Conservation (phyloP, 2,329 filamentous ascomycete genomes). For the Penicillium sp. region DNA sequence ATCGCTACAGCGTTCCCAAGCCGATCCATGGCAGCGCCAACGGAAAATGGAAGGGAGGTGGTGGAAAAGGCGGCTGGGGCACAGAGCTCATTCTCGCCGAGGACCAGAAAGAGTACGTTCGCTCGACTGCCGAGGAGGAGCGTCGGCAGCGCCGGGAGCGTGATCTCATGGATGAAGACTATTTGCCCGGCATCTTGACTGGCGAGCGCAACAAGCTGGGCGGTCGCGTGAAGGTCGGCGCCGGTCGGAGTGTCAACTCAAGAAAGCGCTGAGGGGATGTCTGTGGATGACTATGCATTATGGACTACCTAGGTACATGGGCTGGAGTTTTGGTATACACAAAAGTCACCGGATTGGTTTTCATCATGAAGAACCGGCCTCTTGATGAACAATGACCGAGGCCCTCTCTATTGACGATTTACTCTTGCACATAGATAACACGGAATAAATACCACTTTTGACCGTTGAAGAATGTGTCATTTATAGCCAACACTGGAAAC, state of each 20-base stretch:
- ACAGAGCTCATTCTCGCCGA: conserved; percentile 79
- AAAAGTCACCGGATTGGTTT: conserved; percentile 18
- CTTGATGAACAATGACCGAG: conserved; percentile 19
- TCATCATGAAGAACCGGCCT: conserved; percentile 11
- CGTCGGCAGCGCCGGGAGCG: conserved; percentile 61
- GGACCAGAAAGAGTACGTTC: conserved; percentile 89
- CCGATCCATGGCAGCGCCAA: conserved; percentile 76
- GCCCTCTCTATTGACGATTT: conserved; percentile 19
- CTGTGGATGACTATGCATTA: conserved; percentile 21
- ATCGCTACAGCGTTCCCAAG: conserved; percentile 90
- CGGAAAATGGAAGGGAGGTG: conserved; percentile 65
- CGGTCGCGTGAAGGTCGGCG: conserved; percentile 74
- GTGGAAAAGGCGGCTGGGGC: conserved; percentile 86
- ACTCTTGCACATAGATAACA: conserved; percentile 25
- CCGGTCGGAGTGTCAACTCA: conserved; percentile 81
- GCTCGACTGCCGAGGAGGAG: conserved; percentile 61
- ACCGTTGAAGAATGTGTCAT: conserved; percentile 13
- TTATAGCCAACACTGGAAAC: conserved; percentile 15
- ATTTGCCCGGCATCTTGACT: conserved; percentile 77
- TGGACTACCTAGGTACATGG: conserved; percentile 24
- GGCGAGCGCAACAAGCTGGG: conserved; percentile 67
- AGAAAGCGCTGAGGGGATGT: conserved; percentile 51
- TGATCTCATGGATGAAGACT: conserved; percentile 94
- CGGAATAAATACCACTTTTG: conserved; percentile 13
- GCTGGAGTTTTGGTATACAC: conserved; percentile 24